Evolutionary conservation across 2,329 filamentous ascomycete genomes (phyloP).

Genomic region (Hymenoscyphus repandus): DNA sequence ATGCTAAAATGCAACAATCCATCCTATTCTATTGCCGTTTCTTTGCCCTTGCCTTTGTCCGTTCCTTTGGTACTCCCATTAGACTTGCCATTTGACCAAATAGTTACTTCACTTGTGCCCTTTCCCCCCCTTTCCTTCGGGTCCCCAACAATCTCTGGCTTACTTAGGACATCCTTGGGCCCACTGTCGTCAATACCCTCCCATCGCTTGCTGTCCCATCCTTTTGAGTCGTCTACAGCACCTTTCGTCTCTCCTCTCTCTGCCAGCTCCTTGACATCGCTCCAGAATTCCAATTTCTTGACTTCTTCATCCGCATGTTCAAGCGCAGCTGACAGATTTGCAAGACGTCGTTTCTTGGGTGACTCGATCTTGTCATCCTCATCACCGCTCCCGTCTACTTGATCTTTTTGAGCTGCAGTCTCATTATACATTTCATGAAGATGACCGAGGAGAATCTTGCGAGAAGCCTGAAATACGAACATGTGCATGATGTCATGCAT

Average conservation of each 20-base stretch:
- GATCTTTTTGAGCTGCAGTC: constrained; percentile 43
- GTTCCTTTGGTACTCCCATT: constrained; percentile 9
- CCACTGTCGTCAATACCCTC: constrained; percentile 27
- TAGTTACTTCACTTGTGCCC: constrained; percentile 8
- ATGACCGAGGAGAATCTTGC: constrained; percentile 67
- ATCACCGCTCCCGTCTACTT: constrained; percentile 22
- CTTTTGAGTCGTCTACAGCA: constrained; percentile 25
- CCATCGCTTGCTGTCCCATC: constrained; percentile 27
- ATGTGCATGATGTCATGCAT: constrained; percentile 83
- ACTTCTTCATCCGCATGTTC: constrained; percentile 77
- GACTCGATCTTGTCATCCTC: constrained; percentile 28
- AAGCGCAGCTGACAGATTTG: constrained; percentile 69
- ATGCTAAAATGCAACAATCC: constrained; percentile 15
- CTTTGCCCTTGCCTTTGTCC: constrained; percentile 13
- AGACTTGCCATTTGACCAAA: constrained; percentile 13
- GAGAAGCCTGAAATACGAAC: constrained; percentile 85
- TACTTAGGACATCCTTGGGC: constrained; percentile 26
- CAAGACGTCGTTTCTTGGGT: constrained; percentile 40
- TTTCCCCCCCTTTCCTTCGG: background rate
- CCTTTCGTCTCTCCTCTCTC: constrained; percentile 36
- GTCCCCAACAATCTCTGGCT: constrained; percentile 17
- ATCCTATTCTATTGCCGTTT: constrained; percentile 12
- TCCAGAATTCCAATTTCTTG: constrained; percentile 79
- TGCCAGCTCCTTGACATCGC: constrained; percentile 69
- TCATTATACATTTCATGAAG: constrained; percentile 61